Evolutionary conservation across 306 rosid genomes (phyloP).

Genomic region (Cucurbita pepo): DNA sequence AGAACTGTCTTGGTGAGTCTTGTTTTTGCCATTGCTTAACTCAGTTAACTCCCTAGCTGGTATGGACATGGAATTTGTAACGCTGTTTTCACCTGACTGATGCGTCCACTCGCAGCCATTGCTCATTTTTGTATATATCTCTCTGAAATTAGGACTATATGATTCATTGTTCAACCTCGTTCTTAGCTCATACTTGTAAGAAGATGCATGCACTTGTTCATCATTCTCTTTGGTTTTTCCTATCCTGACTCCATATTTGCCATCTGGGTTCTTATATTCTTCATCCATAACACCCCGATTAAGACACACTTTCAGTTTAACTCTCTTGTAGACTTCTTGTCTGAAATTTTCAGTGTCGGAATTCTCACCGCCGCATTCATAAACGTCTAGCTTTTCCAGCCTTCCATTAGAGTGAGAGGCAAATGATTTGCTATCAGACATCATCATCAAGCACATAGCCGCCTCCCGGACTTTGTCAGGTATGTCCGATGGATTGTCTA

Average conservation of each 20-base stretch:
- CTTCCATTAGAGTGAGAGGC: slow-evolving; percentile 11
- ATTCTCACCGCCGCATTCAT: slow-evolving; percentile 3
- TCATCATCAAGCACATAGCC: slow-evolving; percentile 57
- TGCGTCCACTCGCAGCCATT: slow-evolving; percentile 28
- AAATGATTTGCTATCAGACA: slow-evolving; percentile 57
- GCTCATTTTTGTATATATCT: slow-evolving; percentile 19
- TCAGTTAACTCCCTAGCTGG: slow-evolving; percentile 10
- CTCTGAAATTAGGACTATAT: slow-evolving; percentile 20
- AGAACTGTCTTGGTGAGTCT: slow-evolving; percentile 9
- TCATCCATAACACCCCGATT: slow-evolving; percentile 22
- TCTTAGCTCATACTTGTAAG: slow-evolving; percentile 22
- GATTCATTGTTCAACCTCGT: slow-evolving; percentile 26
- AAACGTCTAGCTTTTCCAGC: slow-evolving; percentile 1
- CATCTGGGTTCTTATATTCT: slow-evolving; percentile 27
- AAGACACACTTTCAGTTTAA: slow-evolving; percentile 32
- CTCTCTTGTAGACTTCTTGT: slow-evolving; percentile 31
- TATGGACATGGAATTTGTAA: slow-evolving; percentile 19
- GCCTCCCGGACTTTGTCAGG: slow-evolving; percentile 53
- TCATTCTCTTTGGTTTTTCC: slow-evolving; percentile 14
- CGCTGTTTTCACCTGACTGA: slow-evolving; percentile 55
- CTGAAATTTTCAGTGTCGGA: slow-evolving; percentile 23
- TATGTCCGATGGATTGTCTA: background rate
- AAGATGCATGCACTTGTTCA: slow-evolving; percentile 14
- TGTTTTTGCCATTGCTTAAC: slow-evolving; percentile 11
- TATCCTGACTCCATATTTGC: slow-evolving; percentile 17